Evolutionary conservation across 2,329 filamentous ascomycete genomes (phyloP).

Genomic region (Rhexocercosporidium sp.): DNA sequence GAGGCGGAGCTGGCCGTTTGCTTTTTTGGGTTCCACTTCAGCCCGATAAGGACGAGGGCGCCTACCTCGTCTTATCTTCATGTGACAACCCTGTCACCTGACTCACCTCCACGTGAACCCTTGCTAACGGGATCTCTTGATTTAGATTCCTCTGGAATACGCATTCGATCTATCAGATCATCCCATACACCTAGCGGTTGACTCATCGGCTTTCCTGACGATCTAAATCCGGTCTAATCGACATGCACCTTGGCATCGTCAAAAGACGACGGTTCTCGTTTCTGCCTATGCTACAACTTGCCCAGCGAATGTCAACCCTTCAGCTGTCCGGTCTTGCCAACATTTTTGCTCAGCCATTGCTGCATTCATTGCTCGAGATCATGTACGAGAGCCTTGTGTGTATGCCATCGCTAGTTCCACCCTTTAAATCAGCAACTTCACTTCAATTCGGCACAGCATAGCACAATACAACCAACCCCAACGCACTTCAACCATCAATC

Average conservation of each 20-base stretch:
- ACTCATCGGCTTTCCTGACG: slow-evolving; percentile 7
- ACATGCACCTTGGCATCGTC: background rate
- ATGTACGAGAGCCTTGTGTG: slow-evolving; percentile 18
- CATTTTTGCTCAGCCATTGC: background rate
- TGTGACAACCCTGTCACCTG: slow-evolving; percentile 13
- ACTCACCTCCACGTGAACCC: background rate
- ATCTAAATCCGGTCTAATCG: slow-evolving; percentile 1
- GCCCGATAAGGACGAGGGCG: background rate
- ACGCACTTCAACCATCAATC: background rate
- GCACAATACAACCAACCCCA: background rate
- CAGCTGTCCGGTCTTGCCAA: background rate
- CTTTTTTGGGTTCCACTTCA: background rate
- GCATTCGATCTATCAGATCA: slow-evolving; percentile 3
- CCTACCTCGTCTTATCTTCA: slow-evolving; percentile 14
- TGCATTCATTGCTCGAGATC: slow-evolving; percentile 24
- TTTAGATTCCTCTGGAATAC: slow-evolving; percentile 6
- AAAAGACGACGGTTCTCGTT: slow-evolving; percentile 6
- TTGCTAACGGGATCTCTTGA: background rate
- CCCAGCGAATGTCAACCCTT: background rate
- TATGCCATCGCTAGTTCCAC: background rate
- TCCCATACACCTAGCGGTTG: background rate
- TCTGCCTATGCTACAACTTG: background rate
- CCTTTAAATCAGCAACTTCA: background rate
- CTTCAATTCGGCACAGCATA: background rate
- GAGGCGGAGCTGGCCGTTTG: slow-evolving; percentile 10